phyloP scores from a whole-genome alignment of 2,329 filamentous ascomycete genomes.

The Aspergillus hortae region DNA sequence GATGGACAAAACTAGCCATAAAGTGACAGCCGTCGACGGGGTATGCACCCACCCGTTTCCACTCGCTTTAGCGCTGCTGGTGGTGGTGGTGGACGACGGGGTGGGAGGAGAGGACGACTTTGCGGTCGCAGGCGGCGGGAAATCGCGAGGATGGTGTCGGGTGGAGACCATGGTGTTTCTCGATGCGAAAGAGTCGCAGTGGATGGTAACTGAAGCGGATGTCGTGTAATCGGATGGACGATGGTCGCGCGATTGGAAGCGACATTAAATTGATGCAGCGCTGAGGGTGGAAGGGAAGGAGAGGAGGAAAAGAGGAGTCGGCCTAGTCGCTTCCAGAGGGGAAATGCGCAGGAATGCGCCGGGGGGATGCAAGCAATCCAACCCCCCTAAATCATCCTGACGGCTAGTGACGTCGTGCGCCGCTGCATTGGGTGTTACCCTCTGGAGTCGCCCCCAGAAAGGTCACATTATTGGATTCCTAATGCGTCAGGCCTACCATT shows the following conservation, averaged over 20 bases:
- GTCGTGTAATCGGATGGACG: too few relatives aligned
- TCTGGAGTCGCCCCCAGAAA: background rate
- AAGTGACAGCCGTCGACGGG: slow-evolving; percentile 56
- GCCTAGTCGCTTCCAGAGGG: background rate
- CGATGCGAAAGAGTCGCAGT: background rate
- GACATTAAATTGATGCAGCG: background rate
- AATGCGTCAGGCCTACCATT: background rate
- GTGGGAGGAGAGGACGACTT: slow-evolving; percentile 23
- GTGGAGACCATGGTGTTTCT: slow-evolving; percentile 51
- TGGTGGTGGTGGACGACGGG: slow-evolving; percentile 17
- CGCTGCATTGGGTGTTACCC: background rate
- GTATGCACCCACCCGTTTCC: slow-evolving; percentile 53
- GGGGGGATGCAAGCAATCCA: too few relatives aligned
- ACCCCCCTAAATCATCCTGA: background rate
- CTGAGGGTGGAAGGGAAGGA: background rate
- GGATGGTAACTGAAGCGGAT: background rate
- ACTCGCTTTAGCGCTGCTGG: slow-evolving; percentile 11
- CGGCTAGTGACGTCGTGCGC: slow-evolving; percentile 12
- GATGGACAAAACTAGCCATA: slow-evolving; percentile 72
- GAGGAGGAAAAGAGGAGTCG: background rate
- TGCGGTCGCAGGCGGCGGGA: slow-evolving; percentile 35
- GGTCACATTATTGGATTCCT: background rate
- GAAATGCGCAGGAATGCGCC: background rate
- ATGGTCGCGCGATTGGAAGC: background rate
- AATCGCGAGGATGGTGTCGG: slow-evolving; percentile 52